Evolutionary conservation across 345 rosid genomes (phyloP).

Genomic region (Eucalyptus cladocalyx): DNA sequence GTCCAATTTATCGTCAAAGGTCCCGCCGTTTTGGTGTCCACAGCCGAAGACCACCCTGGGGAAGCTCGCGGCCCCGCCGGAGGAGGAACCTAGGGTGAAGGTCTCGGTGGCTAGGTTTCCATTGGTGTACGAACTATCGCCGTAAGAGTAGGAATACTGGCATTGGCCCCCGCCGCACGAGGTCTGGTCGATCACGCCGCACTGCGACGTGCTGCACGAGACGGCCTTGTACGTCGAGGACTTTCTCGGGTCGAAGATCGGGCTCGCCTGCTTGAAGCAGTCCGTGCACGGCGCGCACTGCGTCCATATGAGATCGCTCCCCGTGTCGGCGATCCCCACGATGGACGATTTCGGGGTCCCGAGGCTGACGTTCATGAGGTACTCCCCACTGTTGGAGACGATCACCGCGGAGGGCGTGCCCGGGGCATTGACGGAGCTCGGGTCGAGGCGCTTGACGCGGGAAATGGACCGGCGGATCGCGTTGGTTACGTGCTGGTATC

Average conservation of each 20-base stretch:
- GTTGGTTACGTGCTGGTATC: not conserved
- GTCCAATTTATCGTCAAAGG: not conserved
- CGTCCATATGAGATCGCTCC: slow-evolving; percentile 27
- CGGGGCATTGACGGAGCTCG: not conserved
- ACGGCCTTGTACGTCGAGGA: not conserved
- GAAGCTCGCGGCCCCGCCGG: not conserved
- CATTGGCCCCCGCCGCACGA: not conserved
- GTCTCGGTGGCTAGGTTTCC: slow-evolving; percentile 6
- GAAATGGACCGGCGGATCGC: not conserved
- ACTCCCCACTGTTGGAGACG: not conserved
- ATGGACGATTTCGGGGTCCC: slow-evolving; percentile 1
- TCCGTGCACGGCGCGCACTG: slow-evolving; percentile 18
- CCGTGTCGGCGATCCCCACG: slow-evolving; percentile 12
- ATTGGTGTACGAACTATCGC: not conserved
- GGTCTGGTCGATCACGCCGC: not conserved
- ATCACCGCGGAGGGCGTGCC: not conserved
- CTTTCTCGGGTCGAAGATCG: not conserved
- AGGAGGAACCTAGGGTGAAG: not conserved
- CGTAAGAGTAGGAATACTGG: slow-evolving; percentile 1
- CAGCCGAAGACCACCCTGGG: slow-evolving; percentile 1
- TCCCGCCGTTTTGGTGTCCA: slow-evolving; percentile 8
- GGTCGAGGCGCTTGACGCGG: not conserved
- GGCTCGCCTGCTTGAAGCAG: slow-evolving; percentile 5
- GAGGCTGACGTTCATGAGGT: slow-evolving; percentile 12
- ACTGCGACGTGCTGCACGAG: not conserved